A percentile compares a stretch with the other conserved stretches of the same genome.
Conservation (phyloP, 352 stramenopile genomes). For the Globisporangium camurandrum region DNA sequence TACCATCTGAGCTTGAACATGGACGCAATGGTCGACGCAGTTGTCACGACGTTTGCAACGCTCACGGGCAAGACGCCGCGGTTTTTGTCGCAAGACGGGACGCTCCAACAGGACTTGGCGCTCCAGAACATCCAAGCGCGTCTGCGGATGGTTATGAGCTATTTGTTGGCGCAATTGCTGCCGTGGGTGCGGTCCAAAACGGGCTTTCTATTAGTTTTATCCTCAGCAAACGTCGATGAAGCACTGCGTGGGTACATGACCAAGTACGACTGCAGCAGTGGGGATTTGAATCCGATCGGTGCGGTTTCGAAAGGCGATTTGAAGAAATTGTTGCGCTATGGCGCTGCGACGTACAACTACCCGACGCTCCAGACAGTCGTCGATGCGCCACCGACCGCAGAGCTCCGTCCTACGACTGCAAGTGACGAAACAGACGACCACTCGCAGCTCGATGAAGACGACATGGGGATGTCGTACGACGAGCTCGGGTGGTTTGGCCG, state of each 20-base stretch:
- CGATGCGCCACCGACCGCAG: conserved; percentile 91
- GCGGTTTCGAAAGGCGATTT: conserved; percentile 94
- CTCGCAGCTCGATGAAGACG: conserved; percentile 96
- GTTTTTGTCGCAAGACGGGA: conserved; percentile 87
- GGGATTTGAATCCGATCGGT: conserved; percentile 98
- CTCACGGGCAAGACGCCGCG: conserved; percentile 87
- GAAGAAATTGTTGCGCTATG: conserved; percentile 95
- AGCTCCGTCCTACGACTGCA: conserved; percentile 85
- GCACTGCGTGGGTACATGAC: conserved; percentile 98
- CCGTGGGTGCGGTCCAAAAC: conserved; percentile 93
- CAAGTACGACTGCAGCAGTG: conserved; percentile 99
- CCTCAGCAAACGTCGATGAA: conserved; percentile 98
- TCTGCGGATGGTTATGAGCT: conserved; percentile 97
- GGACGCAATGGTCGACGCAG: conserved; percentile 91
- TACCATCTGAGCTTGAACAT: conserved; percentile 96
- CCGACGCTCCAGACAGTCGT: conserved; percentile 89
- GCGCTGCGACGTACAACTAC: conserved; percentile 88
- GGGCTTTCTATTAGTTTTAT: conserved; percentile 97
- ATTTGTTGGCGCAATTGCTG: conserved; percentile 96
- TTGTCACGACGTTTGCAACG: conserved; percentile 69
- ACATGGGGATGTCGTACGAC: conserved; percentile 99
- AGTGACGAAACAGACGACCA: conserved; percentile 67
- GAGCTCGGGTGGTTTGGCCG: conserved; percentile 95
- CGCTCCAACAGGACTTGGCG: conserved; percentile 92
- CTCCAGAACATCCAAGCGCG: conserved; percentile 99